Conservation (phyloP, 148 eudicot genomes). For the Beta vulgaris region DNA sequence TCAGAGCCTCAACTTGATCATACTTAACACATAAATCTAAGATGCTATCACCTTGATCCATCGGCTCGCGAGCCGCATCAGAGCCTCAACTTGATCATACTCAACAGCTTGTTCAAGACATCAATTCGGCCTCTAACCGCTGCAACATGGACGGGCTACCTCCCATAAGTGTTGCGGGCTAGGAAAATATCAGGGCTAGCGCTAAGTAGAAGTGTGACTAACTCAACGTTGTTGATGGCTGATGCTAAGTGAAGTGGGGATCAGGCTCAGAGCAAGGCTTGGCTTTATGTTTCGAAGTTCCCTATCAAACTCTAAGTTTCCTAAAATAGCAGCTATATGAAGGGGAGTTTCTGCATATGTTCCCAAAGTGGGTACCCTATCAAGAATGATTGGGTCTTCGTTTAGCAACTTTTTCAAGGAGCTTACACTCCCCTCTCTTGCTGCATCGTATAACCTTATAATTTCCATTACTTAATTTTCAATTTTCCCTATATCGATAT, state of each 20-base stretch:
- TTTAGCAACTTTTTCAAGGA: not conserved
- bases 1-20: not conserved
- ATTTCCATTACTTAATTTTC: not conserved
- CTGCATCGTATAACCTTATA: not conserved
- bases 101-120: not conserved
- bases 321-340: not conserved
- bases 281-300: not conserved
- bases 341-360: not conserved
- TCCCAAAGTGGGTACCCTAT: not conserved
- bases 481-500: too few species aligned
- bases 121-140: not conserved
- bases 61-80: not conserved
- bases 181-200: not conserved
- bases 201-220: not conserved
- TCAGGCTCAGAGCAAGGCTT: not conserved
- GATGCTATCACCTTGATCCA: not conserved
- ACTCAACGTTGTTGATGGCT: not conserved
- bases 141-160: not conserved
- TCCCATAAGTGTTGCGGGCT: not conserved
- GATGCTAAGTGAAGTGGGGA: not conserved
- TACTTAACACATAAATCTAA: not conserved
- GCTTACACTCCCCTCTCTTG: not conserved
- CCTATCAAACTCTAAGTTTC: not conserved
- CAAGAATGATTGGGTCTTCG: not conserved
- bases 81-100: not conserved